Base-by-base conservation (phyloP, 2,329 filamentous ascomycete species). In the Epicoccum nigrum region DNA sequence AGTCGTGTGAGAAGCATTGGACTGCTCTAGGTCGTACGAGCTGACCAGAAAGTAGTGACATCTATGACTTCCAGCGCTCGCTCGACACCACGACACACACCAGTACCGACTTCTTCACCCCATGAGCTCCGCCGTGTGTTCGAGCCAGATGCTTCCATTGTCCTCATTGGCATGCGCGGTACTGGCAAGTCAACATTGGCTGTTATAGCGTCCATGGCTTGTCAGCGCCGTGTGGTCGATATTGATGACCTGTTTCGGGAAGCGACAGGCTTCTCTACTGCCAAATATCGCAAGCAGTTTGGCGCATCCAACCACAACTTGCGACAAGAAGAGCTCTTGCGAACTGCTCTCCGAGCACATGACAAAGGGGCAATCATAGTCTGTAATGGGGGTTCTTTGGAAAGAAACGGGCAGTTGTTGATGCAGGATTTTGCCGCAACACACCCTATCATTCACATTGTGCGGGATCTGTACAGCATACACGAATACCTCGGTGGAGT, bases 131-230 rank as follows among this genome's bases (percentile, higher is more conserved):
- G 62, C 48, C 76, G 64, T 35, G 63, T 65, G 15, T 89, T 88
- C 63, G 74, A 77, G 7, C 70, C 79, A 8, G 81, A 88, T 76
- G 85, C 86, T 2, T 90, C 89, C 1, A 84, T 92, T 47, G 82
- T 92, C 6, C 77, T 92, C 15, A 81, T 89, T 17, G 89, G 89
- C 2, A 85, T 90, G 48, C 84, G 87, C 12, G 89, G 88, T 9
- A 84, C 86, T 4, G 89, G 89, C 13, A 92, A 92, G 70, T 88
- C 87, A 1, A 90, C 87, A 1, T 76, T 92, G 9, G 89, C 86
- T 12, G 83, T 92, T 39, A 90, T 92, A 55, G 86, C 88, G 5
- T 88, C 88, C 0, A 85, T 86, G 7, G 86, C 87, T 40, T 85
- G 89, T 69, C 83, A 84, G 45, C 80, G 86, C 32, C 84, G 84